phyloP scores from a whole-genome alignment of 768 basidiomycete species.

The Xerocomellus chrysenteron region DNA sequence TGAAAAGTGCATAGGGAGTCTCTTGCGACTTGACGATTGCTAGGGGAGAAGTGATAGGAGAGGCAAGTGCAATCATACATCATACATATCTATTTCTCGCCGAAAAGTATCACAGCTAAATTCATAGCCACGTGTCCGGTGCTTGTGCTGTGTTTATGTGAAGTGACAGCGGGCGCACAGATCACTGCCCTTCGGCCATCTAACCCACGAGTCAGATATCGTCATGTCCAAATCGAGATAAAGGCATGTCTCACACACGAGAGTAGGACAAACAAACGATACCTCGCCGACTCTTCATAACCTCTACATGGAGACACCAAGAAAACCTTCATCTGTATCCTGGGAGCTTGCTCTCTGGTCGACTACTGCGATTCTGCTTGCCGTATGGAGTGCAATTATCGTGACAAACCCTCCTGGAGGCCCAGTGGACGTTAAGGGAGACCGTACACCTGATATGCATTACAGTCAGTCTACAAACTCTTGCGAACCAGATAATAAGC shows the following conservation, averaged over 20 bases:
- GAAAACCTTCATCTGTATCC: neutral
- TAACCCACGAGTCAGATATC: neutral
- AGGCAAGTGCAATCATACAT: neutral
- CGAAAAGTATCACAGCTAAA: neutral
- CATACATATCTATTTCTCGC: conserved; percentile 4
- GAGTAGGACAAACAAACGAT: neutral
- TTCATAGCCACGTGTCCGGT: neutral
- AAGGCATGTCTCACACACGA: neutral
- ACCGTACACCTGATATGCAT: neutral
- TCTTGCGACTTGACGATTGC: neutral
- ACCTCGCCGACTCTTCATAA: neutral
- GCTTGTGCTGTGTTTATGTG: conserved; percentile 7
- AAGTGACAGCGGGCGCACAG: neutral
- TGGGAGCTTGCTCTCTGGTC: conserved; percentile 27
- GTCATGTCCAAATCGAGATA: conserved; percentile 2
- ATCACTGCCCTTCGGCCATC: conserved; percentile 2
- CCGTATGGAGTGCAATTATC: conserved; percentile 20
- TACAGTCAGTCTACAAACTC: conserved; percentile 16
- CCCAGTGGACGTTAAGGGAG: neutral
- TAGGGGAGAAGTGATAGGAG: neutral
- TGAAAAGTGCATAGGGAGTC: conserved; percentile 4
- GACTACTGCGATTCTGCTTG: conserved; percentile 14
- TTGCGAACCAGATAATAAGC: neutral
- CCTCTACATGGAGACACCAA: conserved; percentile 13
- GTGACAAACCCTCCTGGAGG: neutral